Conservation (phyloP, 768 basidiomycete species). For the Suillus sp. region DNA sequence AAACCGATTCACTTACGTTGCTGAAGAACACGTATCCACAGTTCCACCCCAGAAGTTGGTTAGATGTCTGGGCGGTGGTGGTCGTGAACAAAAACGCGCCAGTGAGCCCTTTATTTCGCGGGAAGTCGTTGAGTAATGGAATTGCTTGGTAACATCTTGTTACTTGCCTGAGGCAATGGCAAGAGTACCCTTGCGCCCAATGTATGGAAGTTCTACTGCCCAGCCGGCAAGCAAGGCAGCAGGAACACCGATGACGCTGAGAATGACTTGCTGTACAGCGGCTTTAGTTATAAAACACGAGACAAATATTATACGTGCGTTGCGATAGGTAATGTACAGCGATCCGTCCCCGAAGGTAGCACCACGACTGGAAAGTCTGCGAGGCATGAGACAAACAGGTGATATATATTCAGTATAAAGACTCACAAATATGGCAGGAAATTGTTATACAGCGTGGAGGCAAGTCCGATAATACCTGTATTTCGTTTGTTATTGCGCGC, state of each 20-base stretch:
- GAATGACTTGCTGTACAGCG: conserved; percentile 59
- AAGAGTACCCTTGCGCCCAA: conserved; percentile 71
- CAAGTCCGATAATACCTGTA: conserved; percentile 71
- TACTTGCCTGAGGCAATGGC: conserved; percentile 62
- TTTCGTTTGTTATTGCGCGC: not conserved
- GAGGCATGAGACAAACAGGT: not conserved
- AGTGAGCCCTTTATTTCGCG: conserved; percentile 61
- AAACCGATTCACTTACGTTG: conserved; percentile 42
- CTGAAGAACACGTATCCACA: conserved; percentile 71
- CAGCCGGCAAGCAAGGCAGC: conserved; percentile 73
- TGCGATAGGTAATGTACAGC: conserved; percentile 71
- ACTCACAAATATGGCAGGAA: conserved; percentile 56
- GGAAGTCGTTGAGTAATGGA: conserved; percentile 46
- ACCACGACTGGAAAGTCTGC: conserved; percentile 62
- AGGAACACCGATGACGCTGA: conserved; percentile 68
- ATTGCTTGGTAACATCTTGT: conserved; percentile 16
- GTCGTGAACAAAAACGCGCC: conserved; percentile 74
- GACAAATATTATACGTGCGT: conserved; percentile 39
- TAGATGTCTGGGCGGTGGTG: conserved; percentile 71
- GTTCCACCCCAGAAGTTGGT: conserved; percentile 77
- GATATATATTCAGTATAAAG: not conserved
- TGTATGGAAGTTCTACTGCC: conserved; percentile 61
- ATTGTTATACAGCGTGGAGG: conserved; percentile 65
- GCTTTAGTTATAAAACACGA: not conserved
- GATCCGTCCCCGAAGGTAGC: conserved; percentile 71